A percentile compares a stretch with the other conserved stretches of the same genome.
Conservation (phyloP, 2,329 filamentous ascomycete species). For the Fusarium bactridioides region DNA sequence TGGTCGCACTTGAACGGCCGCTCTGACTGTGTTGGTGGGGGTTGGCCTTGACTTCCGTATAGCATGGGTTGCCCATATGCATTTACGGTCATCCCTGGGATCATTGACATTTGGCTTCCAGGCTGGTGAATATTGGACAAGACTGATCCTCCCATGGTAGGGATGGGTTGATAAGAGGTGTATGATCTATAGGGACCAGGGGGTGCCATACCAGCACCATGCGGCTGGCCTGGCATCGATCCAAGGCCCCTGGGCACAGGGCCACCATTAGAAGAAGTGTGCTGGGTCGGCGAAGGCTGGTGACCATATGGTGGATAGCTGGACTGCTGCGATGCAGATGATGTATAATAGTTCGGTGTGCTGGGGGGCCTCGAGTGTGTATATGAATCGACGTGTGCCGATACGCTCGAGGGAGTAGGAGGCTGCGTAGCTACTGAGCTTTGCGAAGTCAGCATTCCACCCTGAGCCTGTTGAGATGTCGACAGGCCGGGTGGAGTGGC, state of each 20-base stretch:
- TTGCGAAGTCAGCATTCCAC: slow-evolving; percentile 41
- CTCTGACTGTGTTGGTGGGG: slow-evolving; percentile 65
- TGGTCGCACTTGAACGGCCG: slow-evolving; percentile 94
- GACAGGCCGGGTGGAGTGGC: slow-evolving; percentile 43
- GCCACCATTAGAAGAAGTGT: slow-evolving; percentile 56
- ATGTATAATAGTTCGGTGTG: slow-evolving; percentile 68
- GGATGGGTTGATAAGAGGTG: slow-evolving; percentile 58
- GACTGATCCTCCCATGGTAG: slow-evolving; percentile 71
- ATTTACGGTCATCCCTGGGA: slow-evolving; percentile 64
- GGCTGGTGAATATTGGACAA: slow-evolving; percentile 83
- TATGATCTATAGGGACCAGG: slow-evolving; percentile 62
- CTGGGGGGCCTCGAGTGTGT: slow-evolving; percentile 59
- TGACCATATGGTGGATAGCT: slow-evolving; percentile 55
- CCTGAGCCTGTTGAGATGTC: slow-evolving; percentile 41
- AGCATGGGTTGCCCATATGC: slow-evolving; percentile 68
- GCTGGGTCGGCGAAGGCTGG: slow-evolving; percentile 49
- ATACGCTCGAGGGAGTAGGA: slow-evolving; percentile 58
- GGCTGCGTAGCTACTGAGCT: slow-evolving; percentile 51
- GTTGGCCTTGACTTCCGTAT: slow-evolving; percentile 63
- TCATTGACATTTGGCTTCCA: slow-evolving; percentile 73
- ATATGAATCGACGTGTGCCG: slow-evolving; percentile 68
- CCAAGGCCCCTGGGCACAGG: slow-evolving; percentile 51
- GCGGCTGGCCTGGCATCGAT: slow-evolving; percentile 38
- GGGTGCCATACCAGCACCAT: slow-evolving; percentile 50
- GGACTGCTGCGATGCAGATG: slow-evolving; percentile 57